Evolutionary conservation across 371 early-diverging fungal genomes (phyloP).

Genomic region (Saksenaea vasiformis): DNA sequence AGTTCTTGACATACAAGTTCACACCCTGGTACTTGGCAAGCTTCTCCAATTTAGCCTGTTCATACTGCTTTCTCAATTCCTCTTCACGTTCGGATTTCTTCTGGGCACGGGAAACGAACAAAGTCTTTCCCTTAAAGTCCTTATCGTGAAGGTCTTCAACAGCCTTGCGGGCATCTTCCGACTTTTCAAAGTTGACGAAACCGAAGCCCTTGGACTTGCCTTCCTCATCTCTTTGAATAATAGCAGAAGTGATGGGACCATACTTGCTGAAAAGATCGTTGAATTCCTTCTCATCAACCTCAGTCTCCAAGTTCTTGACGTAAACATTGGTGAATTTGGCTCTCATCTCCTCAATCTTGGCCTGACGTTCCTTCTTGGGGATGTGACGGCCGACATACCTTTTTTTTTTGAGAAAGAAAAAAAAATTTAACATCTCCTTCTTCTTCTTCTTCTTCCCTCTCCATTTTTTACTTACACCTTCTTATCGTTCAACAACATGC

Average conservation of each 20-base stretch:
- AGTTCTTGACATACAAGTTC: conserved; percentile 91
- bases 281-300: conserved; percentile 76
- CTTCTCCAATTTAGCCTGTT: conserved; percentile 80
- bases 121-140: conserved; percentile 72
- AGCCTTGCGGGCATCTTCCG: conserved; percentile 81
- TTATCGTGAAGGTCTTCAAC: conserved; percentile 86
- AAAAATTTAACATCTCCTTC: neutral
- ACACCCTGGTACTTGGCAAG: conserved; percentile 90
- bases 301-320: conserved; percentile 86
- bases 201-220: conserved; percentile 83
- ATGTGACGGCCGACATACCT: conserved; percentile 79
- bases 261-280: conserved; percentile 67
- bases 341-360: conserved; percentile 75
- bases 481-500: conserved; percentile 91
- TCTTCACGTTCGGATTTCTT: conserved; percentile 93
- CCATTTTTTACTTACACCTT: conserved; percentile 54
- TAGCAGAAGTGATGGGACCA: conserved; percentile 78
- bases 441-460: neutral
- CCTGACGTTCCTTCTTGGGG: conserved; percentile 79
- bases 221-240: conserved; percentile 62
- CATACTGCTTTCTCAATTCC: conserved; percentile 84
- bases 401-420: conserved; percentile 1
- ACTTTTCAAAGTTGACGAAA: conserved; percentile 88
- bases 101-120: conserved; percentile 93
- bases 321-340: conserved; percentile 90